Evolutionary conservation across 768 basidiomycete genomes (phyloP).

Genomic region (Lactifluus rugatus): DNA sequence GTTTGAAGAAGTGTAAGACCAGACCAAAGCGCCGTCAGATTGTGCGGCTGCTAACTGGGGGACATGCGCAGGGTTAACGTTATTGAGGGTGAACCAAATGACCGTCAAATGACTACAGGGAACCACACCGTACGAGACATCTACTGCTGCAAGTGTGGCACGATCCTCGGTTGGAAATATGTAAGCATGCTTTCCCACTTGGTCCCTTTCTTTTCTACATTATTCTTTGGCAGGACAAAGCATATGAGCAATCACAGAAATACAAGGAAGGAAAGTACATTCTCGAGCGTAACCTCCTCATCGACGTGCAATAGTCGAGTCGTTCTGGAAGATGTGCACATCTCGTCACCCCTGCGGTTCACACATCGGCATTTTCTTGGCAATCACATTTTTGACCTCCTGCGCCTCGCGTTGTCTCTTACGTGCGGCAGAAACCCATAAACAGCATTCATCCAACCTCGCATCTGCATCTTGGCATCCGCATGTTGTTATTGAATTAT

Average conservation of each 20-base stretch:
- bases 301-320: slow-evolving; percentile 62
- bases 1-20: slow-evolving; percentile 82
- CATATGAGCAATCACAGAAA: slow-evolving; percentile 82
- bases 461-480: slow-evolving; percentile 15
- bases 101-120: slow-evolving; percentile 95
- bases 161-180: slow-evolving; percentile 96
- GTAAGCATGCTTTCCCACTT: slow-evolving; percentile 37
- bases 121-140: slow-evolving; percentile 95
- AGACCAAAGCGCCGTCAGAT: slow-evolving; percentile 15
- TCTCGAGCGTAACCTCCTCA: slow-evolving; percentile 84
- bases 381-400: slow-evolving; percentile 9
- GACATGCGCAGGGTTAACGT: slow-evolving; percentile 68
- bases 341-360: slow-evolving; percentile 12
- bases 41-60: slow-evolving; percentile 9
- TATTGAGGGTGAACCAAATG: slow-evolving; percentile 78
- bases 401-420: slow-evolving; percentile 10
- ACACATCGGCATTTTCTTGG: slow-evolving; percentile 13
- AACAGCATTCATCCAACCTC: slow-evolving; percentile 13
- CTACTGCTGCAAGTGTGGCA: slow-evolving; percentile 83
- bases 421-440: slow-evolving; percentile 9
- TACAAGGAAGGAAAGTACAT: slow-evolving; percentile 99
- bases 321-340: background rate
- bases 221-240: slow-evolving; percentile 58
- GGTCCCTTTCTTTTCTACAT: background rate
- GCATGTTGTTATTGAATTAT: slow-evolving; percentile 16